phyloP scores from a whole-genome alignment of 2,329 filamentous ascomycete genomes.

The Fusarium burgessii region DNA sequence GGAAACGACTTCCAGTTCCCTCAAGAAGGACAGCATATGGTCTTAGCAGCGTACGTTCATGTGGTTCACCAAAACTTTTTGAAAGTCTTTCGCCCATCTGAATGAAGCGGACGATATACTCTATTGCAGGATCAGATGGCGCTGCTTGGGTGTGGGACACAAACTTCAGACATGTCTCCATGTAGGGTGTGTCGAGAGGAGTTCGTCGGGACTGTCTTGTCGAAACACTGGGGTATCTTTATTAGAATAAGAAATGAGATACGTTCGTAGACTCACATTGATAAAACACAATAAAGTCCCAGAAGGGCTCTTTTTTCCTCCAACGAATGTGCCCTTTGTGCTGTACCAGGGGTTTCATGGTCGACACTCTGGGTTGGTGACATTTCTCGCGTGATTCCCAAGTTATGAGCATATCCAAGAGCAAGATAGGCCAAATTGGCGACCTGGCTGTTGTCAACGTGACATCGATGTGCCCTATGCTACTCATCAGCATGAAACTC shows the following conservation, averaged over 20 bases:
- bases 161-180: conserved; percentile 50
- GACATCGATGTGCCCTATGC: conserved; percentile 52
- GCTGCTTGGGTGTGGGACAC: conserved; percentile 45
- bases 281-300: conserved; percentile 56
- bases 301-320: conserved; percentile 56
- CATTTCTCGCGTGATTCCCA: conserved; percentile 50
- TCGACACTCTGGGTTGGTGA: conserved; percentile 11
- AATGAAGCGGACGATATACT: conserved; percentile 52
- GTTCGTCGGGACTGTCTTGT: conserved; percentile 53
- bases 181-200: conserved; percentile 49
- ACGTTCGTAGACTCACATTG: conserved; percentile 48
- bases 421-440: conserved; percentile 56
- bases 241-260: neutral
- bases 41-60: conserved; percentile 44
- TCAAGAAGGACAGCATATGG: conserved; percentile 52
- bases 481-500: neutral
- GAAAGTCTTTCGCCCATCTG: conserved; percentile 53
- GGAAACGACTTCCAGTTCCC: conserved; percentile 49
- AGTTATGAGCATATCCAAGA: conserved; percentile 56
- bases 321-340: conserved; percentile 46
- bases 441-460: conserved; percentile 52
- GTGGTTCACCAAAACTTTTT: conserved; percentile 49
- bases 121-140: conserved; percentile 49
- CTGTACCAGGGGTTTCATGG: conserved; percentile 20
- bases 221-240: conserved; percentile 48